These are phyloP conservation scores for Piromyces sp. DNA, from an alignment of 192 early-diverging fungal genomes.

Conservation along the genomic window DNA sequence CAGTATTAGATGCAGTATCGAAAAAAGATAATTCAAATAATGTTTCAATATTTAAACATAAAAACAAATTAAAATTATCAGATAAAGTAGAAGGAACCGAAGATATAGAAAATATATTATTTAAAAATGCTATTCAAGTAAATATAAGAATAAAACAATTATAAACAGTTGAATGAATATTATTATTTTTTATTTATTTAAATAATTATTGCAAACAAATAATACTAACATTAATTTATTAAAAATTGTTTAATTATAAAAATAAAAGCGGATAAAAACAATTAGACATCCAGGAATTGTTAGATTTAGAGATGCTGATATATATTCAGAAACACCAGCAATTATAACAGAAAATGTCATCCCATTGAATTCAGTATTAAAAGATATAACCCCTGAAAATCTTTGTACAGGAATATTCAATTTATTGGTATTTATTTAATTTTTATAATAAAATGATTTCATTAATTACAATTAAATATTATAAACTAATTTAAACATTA, in stretches of 20 bases:
- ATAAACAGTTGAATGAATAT: no score
- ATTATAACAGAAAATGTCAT: neutral
- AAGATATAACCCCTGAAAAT: neutral
- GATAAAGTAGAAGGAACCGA: neutral
- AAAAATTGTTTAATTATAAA: no score
- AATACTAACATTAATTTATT: no score
- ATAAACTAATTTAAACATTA: no score
- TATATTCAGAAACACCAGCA: neutral
- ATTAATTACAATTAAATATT: no score
- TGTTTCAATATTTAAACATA: neutral
- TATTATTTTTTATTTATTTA: no score
- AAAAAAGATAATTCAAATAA: neutral
- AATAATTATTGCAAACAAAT: no score
- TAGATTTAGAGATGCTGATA: neutral
- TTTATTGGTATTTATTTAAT: neutral
- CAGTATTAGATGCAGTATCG: neutral
- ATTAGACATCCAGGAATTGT: neutral
- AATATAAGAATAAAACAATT: no score
- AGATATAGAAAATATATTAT: neutral
- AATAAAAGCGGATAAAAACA: neutral
- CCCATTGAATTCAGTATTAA: neutral
- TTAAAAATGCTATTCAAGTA: neutral
- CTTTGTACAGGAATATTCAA: neutral
- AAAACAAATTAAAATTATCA: neutral
- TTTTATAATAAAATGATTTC: no score